Percentiles rank a stretch among this genome's conserved stretches.
Conservation (phyloP, 345 rosid genomes). For the Hirschfeldia incana region DNA sequence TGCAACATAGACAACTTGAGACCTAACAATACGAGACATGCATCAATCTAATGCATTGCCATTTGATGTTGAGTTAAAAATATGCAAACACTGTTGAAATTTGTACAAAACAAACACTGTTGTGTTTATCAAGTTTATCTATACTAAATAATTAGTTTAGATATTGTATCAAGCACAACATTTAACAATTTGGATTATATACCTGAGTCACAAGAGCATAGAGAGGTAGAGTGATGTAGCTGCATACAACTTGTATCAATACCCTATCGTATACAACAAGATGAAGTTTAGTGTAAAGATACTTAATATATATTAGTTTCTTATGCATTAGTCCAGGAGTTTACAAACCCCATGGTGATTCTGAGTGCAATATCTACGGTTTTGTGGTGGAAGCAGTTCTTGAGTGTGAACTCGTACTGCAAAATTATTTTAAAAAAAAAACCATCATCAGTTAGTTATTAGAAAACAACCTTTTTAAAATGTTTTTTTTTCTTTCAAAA, state of each 20-base stretch:
- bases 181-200: background rate
- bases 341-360: slow-evolving; percentile 76
- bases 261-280: slow-evolving; percentile 45
- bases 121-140: background rate
- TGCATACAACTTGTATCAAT: background rate
- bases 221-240: slow-evolving; percentile 88
- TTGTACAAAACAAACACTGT: background rate
- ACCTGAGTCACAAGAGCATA: slow-evolving; percentile 97
- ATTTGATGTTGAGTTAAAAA: background rate
- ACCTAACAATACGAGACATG: slow-evolving; percentile 46
- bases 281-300: background rate
- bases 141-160: background rate
- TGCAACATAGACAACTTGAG: slow-evolving; percentile 21
- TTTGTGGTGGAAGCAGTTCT: slow-evolving; percentile 59
- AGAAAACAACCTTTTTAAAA: background rate
- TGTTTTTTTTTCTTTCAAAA: background rate
- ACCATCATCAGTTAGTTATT: background rate
- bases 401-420: slow-evolving; percentile 60
- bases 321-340: background rate
- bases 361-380: slow-evolving; percentile 60
- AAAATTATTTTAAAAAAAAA: slow-evolving; percentile 9
- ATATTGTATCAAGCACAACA: background rate
- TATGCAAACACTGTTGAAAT: background rate
- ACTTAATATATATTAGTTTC: background rate
- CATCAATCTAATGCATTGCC: background rate